Base-by-base conservation (phyloP, 345 rosid species). In the Pugionium cornutum region DNA sequence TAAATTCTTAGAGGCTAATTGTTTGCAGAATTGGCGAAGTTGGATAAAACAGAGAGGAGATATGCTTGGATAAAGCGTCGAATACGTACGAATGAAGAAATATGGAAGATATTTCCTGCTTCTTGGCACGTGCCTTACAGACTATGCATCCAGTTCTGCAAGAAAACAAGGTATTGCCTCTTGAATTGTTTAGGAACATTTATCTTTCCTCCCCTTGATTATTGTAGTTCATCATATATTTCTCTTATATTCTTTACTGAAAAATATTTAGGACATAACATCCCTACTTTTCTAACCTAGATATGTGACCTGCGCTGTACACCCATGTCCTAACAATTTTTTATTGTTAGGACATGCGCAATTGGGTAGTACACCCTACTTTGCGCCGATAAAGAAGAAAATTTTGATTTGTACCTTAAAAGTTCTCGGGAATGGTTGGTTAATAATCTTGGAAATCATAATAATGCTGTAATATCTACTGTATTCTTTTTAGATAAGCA, bases 51-150 rank as follows among this genome's bases (percentile, higher is more conserved):
- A 28, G 99, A 90, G 72, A 83, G 97, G 56, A 79, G 97, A 72
- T 94, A 90, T 81, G 92, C 97, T 60, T 94, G 99, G 99, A 88
- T 90, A 68, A 94, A 88, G 82, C 95, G 97, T 70, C 83, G 96
- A 63, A 91, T 94, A 58, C 85, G 91, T 78, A 88, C 97, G 56
- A 94, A 94, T 63, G 96, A 90, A 78, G 99, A 94, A 77, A 87
- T 85, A 54, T 94, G 97, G 97, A 88, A 90, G 78, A 90, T 87
- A 29, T 94, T 94, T 76, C 99, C 99, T 76, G 66, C 83, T 44
- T 83, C 95, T 28, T 94, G 99, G 99, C 97, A 90, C 75, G 99
- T 94, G 43, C 92, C 97, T 29, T 94, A 94, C 70, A 89, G 90
- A 50, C 83, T 94, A 11, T 88, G 95, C 72, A 90, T 94, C 84